These are phyloP conservation scores for Vitis hybrid DNA, from an alignment of 177 flowering plant genomes.

Conservation along the genomic window DNA sequence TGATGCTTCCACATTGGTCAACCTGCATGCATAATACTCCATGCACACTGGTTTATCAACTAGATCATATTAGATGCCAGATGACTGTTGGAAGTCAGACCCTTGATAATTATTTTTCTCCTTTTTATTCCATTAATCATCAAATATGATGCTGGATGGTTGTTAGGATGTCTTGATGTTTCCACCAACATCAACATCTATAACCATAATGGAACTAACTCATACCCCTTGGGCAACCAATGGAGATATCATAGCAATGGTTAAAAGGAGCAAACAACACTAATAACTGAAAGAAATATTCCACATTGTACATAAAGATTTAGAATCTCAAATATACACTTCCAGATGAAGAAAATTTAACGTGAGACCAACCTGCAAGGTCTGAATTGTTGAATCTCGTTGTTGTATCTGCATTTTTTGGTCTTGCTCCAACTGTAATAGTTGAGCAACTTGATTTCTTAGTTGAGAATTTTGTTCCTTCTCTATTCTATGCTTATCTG, in stretches of 20 bases:
- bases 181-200: background rate
- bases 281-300: background rate
- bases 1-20: too few relatives aligned
- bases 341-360: background rate
- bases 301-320: background rate
- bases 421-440: conserved; percentile 81
- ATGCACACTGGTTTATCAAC: too few relatives aligned
- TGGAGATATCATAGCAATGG: background rate
- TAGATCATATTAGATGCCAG: too few relatives aligned
- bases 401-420: conserved; percentile 76
- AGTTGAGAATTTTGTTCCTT: conserved; percentile 92
- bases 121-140: too few relatives aligned
- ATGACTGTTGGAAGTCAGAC: too few relatives aligned
- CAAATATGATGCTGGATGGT: background rate
- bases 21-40: too few relatives aligned
- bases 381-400: conserved; percentile 64
- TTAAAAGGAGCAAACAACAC: background rate
- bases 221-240: background rate
- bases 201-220: background rate
- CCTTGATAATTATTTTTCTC: too few relatives aligned
- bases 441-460: conserved; percentile 83
- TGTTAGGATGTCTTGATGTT: background rate
- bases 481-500: conserved; percentile 77
- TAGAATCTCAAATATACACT: background rate
- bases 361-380: conserved; percentile 62